phyloP scores from a whole-genome alignment of 164 flowering plant species.

The Berberis thunbergii region DNA sequence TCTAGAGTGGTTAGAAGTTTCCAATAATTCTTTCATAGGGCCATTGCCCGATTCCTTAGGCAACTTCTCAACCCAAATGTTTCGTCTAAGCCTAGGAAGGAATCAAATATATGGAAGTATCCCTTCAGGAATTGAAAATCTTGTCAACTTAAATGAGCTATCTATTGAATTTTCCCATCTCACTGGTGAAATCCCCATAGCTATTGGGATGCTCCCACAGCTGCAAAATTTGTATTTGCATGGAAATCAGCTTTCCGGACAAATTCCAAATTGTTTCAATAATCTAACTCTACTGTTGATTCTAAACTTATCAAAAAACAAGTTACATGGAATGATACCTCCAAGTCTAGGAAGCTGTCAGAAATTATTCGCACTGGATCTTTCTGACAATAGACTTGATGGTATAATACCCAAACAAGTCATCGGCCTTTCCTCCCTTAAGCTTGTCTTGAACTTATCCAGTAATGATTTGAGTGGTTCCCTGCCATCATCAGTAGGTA shows the following conservation, averaged over 20 bases:
- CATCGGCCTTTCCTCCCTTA: neutral
- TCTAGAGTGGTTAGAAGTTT: neutral
- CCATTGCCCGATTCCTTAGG: neutral
- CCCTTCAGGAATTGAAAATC: neutral
- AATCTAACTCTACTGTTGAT: neutral
- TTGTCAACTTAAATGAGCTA: neutral
- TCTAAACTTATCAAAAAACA: neutral
- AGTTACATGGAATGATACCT: neutral
- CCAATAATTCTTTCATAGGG: neutral
- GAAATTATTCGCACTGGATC: neutral
- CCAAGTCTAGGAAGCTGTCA: neutral
- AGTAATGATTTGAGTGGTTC: neutral
- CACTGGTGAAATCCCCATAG: neutral
- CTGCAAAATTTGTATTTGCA: neutral
- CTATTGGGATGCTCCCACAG: neutral
- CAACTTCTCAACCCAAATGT: neutral
- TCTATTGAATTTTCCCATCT: neutral
- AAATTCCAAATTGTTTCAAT: neutral
- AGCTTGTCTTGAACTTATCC: neutral
- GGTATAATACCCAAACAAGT: neutral
- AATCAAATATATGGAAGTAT: neutral
- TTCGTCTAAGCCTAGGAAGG: neutral
- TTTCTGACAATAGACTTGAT: neutral
- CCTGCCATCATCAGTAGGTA: neutral
- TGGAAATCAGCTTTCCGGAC: neutral